phyloP scores from a whole-genome alignment of 1,139 yeast species.

The Scheffersomyces lignicola region DNA sequence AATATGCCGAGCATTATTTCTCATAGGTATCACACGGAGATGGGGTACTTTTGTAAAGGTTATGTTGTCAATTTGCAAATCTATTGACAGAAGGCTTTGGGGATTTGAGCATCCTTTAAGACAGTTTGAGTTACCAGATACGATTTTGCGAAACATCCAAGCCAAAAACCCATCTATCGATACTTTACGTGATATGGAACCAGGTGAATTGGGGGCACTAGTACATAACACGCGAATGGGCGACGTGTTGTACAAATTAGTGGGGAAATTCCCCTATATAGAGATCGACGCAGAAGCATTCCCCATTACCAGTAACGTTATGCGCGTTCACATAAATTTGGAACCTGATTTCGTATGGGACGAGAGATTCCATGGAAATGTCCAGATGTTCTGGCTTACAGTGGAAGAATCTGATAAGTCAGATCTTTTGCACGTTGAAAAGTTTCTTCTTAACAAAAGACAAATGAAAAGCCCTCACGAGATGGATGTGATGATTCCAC shows the following conservation, averaged over 20 bases:
- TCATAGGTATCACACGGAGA: conserved; percentile 80
- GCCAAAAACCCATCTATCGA: conserved; percentile 69
- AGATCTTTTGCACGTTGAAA: conserved; percentile 78
- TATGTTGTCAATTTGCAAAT: conserved; percentile 77
- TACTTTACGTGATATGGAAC: conserved; percentile 67
- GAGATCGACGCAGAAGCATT: conserved; percentile 78
- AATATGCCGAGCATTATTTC: conserved; percentile 85
- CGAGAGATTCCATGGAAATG: conserved; percentile 72
- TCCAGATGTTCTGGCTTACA: conserved; percentile 88
- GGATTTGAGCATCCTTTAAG: conserved; percentile 86
- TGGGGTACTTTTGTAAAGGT: conserved; percentile 85
- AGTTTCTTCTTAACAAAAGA: conserved; percentile 63
- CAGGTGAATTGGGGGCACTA: conserved; percentile 82
- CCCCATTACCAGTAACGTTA: conserved; percentile 85
- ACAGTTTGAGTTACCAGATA: conserved; percentile 79
- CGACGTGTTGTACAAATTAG: conserved; percentile 52
- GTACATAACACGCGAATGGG: conserved; percentile 85
- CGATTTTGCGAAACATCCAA: conserved; percentile 61
- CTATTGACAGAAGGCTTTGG: conserved; percentile 85
- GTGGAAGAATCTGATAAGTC: conserved; percentile 84
- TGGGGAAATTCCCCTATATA: conserved; percentile 74
- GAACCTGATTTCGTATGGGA: conserved; percentile 88
- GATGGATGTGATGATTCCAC: conserved; percentile 89
- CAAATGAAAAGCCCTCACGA: conserved; percentile 63
- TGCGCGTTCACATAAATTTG: conserved; percentile 72